A percentile compares a stretch with the other conserved stretches of the same genome.
Evolutionary conservation across 2,329 filamentous ascomycete genomes (phyloP).

Genomic region (Botrytis porri): DNA sequence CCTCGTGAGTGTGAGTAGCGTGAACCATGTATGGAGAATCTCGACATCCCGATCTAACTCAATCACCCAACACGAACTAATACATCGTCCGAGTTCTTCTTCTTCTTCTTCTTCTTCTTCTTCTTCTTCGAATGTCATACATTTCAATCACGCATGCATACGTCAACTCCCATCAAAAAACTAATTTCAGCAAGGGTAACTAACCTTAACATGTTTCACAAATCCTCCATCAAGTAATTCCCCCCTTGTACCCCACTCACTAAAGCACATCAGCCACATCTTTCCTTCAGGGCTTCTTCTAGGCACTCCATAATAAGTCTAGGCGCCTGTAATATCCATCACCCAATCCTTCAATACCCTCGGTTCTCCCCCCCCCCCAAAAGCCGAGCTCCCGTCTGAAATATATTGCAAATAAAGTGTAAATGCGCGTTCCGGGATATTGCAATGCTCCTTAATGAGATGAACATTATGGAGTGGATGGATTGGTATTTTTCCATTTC

Average conservation of each 20-base stretch:
- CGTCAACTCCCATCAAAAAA: not conserved
- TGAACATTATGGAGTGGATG: not conserved
- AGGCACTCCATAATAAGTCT: not conserved
- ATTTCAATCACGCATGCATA: not conserved
- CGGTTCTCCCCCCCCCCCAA: not conserved
- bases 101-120: too few species aligned
- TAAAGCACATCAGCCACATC: not conserved
- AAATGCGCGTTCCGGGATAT: not conserved
- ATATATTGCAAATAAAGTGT: not conserved
- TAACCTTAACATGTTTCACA: not conserved
- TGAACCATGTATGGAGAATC: not conserved
- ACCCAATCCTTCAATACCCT: not conserved
- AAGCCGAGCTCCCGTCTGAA: not conserved
- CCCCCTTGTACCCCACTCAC: not conserved
- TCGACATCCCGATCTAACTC: not conserved
- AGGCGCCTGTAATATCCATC: not conserved
- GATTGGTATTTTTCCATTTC: not conserved
- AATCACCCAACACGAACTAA: not conserved
- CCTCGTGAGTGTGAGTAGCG: not conserved
- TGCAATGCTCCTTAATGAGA: not conserved
- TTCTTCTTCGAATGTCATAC: not conserved
- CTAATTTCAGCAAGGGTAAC: not conserved
- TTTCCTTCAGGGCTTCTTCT: not conserved
- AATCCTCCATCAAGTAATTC: not conserved
- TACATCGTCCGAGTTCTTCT: too few species aligned